phyloP scores from a whole-genome alignment of 495 filamentous ascomycete species.

The Aspergillus wentii region DNA sequence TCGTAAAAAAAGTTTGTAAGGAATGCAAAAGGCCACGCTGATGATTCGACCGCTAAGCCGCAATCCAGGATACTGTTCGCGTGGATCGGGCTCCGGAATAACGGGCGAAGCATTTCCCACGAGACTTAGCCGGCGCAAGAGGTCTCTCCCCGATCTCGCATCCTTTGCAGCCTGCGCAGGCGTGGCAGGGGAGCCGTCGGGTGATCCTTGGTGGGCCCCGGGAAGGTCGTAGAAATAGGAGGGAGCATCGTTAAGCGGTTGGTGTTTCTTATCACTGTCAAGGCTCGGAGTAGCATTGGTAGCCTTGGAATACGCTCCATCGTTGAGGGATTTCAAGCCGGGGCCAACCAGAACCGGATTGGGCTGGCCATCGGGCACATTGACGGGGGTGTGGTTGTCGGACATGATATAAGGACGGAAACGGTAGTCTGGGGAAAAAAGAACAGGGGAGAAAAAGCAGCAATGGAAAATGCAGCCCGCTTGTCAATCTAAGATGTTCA shows the following conservation, averaged over 20 bases:
- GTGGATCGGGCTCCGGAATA: constrained; percentile 52
- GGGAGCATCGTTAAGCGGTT: constrained; percentile 13
- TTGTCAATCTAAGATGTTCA: constrained; percentile 12
- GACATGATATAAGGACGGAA: constrained; percentile 23
- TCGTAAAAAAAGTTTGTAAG: constrained; percentile 64
- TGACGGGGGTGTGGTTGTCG: constrained; percentile 23
- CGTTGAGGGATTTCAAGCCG: constrained; percentile 26
- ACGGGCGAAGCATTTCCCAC: constrained; percentile 28
- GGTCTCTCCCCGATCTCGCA: constrained; percentile 52
- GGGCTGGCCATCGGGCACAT: constrained; percentile 28
- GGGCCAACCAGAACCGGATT: constrained; percentile 32
- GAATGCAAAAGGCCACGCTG: constrained; percentile 80
- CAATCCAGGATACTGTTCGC: constrained; percentile 60
- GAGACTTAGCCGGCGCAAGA: constrained; percentile 60
- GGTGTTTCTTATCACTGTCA: constrained; percentile 17
- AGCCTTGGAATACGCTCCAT: constrained; percentile 25
- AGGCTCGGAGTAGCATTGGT: constrained; percentile 22
- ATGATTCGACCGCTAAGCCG: constrained; percentile 78
- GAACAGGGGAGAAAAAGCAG: constrained; percentile 4
- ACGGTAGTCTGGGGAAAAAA: constrained; percentile 6
- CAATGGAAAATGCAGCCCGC: no score
- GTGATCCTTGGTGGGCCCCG: constrained; percentile 17
- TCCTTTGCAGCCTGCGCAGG: constrained; percentile 44
- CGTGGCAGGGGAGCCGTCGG: constrained; percentile 24
- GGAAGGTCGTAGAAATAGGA: constrained; percentile 28